phyloP scores from a whole-genome alignment of 2,329 filamentous ascomycete species.

The Colletotrichum plurivorum region DNA sequence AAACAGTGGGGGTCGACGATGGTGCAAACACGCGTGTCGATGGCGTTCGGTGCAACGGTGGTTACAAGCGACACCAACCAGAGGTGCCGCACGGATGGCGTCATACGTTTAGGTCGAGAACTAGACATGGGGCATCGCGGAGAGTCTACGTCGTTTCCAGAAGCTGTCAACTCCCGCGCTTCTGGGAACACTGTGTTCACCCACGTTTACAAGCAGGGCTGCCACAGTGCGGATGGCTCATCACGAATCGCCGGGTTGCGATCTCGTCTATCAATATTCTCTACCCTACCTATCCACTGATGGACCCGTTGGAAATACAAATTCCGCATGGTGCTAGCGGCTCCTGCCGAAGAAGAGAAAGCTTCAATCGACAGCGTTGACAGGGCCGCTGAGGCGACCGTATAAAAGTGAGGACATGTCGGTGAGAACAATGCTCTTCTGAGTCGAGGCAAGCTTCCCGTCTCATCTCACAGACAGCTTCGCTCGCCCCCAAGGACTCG shows the following conservation, averaged over 20 bases:
- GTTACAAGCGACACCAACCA: conserved; percentile 34
- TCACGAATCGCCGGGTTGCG: conserved; percentile 20
- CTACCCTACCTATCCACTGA: conserved; percentile 6
- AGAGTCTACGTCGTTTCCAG: conserved; percentile 16
- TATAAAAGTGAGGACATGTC: conserved; percentile 5
- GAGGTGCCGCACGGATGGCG: neutral
- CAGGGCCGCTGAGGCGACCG: neutral
- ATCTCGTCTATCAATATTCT: conserved; percentile 19
- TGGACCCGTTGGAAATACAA: neutral
- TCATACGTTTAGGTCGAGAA: neutral
- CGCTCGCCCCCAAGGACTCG: neutral
- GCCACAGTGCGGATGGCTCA: conserved; percentile 10
- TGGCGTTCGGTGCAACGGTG: conserved; percentile 23
- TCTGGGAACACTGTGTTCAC: conserved; percentile 1
- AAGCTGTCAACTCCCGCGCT: neutral
- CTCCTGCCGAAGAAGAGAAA: conserved; percentile 31
- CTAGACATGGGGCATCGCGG: conserved; percentile 25
- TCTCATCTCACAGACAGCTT: neutral
- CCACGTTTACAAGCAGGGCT: rapidly evolving
- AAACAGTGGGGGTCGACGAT: conserved; percentile 15
- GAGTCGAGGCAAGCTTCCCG: neutral
- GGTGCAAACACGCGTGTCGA: conserved; percentile 26
- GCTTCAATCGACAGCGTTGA: conserved; percentile 24
- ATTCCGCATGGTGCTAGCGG: conserved; percentile 17
- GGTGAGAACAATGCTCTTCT: neutral